Evolutionary conservation across 2,329 filamentous ascomycete genomes (phyloP), one percentile per base, ranked within the genome.

Genomic region (Talaromyces funiculosus): DNA sequence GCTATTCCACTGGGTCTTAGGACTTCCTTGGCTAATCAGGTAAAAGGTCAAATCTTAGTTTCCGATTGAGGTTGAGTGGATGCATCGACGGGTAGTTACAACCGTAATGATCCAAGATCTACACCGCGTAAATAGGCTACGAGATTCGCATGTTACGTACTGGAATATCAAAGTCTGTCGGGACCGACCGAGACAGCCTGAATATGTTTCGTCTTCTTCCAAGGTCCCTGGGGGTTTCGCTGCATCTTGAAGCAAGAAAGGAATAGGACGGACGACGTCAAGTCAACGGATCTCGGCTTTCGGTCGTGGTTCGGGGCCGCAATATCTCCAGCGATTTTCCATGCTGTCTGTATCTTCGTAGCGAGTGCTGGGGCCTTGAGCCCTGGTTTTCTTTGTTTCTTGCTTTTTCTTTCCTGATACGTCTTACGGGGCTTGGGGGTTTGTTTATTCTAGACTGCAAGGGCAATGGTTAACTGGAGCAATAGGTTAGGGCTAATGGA

Each of bases 261-360:
- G 5, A 14, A 22, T 8, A 42, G 40, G 12, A 42, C 18, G 26
- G 47, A 51, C 47, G 47, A 20, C 47, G 10, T 51, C 26, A 49
- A 26, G 18, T 31, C n/a, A 16, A 47, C 16, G 18, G n/a, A 20
- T 33, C 20, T 51, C 47, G 47, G 47, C 29, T 33, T 20, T 57
- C 55, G 55, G 55, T n/a, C 16, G 55, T 57, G 55, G 20, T 57
- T 57, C 55, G 55, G 55, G 18, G 55, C 55, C 55, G 55, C 42
- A 37, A 14, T 47, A 29, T n/a, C 10, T 29, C 43, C 43, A 20
- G 18, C 16, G 47, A 6, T 31, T 26, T 49, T 29, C 43, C 43
- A 43, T 20, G 10, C 31, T n/a, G n/a, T n/a, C n/a, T n/a, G n/a
- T n/a, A n/a, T 9, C 31, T 33, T 33, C 2, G n/a, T 20, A 43